Base-by-base conservation (phyloP, 2,329 filamentous ascomycete genomes). In the Aureobasidium sp. region DNA sequence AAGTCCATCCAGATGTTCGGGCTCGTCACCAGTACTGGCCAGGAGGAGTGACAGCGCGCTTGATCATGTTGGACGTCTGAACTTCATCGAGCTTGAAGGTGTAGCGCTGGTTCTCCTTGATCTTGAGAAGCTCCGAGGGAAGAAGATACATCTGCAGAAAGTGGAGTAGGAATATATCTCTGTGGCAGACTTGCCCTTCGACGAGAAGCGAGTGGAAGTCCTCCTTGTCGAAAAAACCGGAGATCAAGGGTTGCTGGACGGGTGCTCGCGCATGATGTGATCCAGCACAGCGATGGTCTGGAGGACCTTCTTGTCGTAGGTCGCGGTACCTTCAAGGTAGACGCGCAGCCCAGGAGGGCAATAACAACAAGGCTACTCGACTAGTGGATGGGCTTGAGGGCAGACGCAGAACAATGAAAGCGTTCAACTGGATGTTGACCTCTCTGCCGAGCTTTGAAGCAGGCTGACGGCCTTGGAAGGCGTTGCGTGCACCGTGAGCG, bases 201-300 rank as follows among this genome's bases (percentile, higher is more conserved):
- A n/a, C n/a, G n/a, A n/a, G n/a, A n/a, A n/a, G n/a, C n/a, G n/a
- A n/a, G n/a, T n/a, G n/a, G 24, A 24, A 24, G 24, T 24, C 24
- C 24, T 24, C 24, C 27, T 29, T 29, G 27, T 29, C 5, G 27
- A 29, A 29, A 29, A 5, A 29, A 29, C 27, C 27, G 27, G 27
- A 29, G 27, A 6, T 29, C 3, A 5, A 29, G 1, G 5, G 27
- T 29, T 75, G 68, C 85, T 76, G 0, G 86, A 87, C 0, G 94
- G 90, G 17, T 77, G 81, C 72, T 96, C 85, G 5, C 94, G 89
- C 61, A 99, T 79, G 8, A 93, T 78, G 70, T 99, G 94, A 66
- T 99, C 94, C 5, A 97, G 78, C 70, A 97, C 97, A 71, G 89
- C 96, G 73, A 97, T 84, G 15, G 89, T 87, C 69, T 94, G 89